Evolutionary conservation across 2,329 filamentous ascomycete genomes (phyloP).

Genomic region (Hymenoscyphus linearis): DNA sequence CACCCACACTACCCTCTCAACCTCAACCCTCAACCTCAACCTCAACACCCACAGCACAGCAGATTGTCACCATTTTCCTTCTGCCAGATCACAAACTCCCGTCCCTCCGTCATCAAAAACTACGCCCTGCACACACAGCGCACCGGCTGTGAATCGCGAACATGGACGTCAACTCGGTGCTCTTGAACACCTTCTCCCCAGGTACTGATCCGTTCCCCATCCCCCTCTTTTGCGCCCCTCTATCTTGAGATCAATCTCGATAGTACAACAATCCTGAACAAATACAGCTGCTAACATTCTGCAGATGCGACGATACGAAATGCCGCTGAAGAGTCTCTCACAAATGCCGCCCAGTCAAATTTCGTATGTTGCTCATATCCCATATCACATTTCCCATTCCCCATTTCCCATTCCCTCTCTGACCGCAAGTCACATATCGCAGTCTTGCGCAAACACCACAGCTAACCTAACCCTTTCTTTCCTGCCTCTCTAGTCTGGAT

Average conservation of each 20-base stretch:
- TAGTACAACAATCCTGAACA: background rate
- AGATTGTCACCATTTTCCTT: slow-evolving; percentile 2
- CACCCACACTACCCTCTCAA: no score
- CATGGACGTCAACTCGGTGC: slow-evolving; percentile 97
- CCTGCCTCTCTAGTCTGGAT: slow-evolving; percentile 62
- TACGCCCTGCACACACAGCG: slow-evolving; percentile 19
- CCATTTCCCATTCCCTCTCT: slow-evolving; percentile 23
- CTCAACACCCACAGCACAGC: no score
- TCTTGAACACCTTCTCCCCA: slow-evolving; percentile 91
- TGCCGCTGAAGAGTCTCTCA: slow-evolving; percentile 89
- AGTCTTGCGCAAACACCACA: slow-evolving; percentile 12
- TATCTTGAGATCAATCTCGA: background rate
- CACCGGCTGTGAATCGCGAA: slow-evolving; percentile 37
- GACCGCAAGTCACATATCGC: slow-evolving; percentile 24
- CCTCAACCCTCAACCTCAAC: no score
- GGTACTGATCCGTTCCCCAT: no score
- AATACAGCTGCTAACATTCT: slow-evolving; percentile 32
- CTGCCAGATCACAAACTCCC: slow-evolving; percentile 4
- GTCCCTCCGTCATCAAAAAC: background rate
- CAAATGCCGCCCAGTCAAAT: slow-evolving; percentile 86
- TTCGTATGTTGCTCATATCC: slow-evolving; percentile 62
- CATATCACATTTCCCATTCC: slow-evolving; percentile 21
- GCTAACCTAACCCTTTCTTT: slow-evolving; percentile 22
- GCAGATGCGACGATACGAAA: slow-evolving; percentile 85
- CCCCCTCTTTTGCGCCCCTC: slow-evolving; percentile 9